Evolutionary conservation across 306 rosid species (phyloP).

Genomic region (Fragaria ananassa): DNA sequence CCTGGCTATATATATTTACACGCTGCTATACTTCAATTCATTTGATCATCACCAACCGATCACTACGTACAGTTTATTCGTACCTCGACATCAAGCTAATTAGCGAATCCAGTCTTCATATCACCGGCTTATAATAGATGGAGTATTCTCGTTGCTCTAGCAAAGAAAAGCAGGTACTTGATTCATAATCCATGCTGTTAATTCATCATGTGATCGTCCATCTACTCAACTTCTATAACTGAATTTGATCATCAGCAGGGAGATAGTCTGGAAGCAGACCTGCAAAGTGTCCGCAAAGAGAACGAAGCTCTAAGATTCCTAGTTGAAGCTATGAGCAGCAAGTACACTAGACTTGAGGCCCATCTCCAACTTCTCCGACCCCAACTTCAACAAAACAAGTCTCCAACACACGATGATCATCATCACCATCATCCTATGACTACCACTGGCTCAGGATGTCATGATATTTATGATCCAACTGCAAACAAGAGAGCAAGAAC

Average conservation of each 20-base stretch:
- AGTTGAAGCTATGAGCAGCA: conserved; percentile 45
- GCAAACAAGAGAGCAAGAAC: conserved; percentile 43
- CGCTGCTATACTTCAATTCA: neutral
- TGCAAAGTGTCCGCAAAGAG: conserved; percentile 47
- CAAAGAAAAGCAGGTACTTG: neutral
- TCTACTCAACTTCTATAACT: no score
- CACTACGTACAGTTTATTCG: neutral
- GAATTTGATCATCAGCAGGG: conserved; percentile 19
- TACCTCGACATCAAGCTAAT: no score
- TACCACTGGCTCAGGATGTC: neutral
- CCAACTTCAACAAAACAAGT: conserved; percentile 1
- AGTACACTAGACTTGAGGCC: conserved; percentile 40
- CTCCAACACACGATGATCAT: neutral
- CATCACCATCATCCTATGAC: neutral
- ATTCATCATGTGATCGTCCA: no score
- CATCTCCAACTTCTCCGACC: conserved; percentile 25
- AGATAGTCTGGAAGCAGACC: conserved; percentile 28
- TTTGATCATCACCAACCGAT: neutral
- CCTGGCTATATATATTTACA: neutral
- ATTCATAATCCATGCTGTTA: neutral
- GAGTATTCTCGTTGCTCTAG: neutral
- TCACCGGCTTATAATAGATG: neutral
- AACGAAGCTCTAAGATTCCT: conserved; percentile 45
- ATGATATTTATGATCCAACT: neutral
- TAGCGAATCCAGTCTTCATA: neutral